phyloP scores from a whole-genome alignment of 441 rosid genomes.

The Jatropha multifida region DNA sequence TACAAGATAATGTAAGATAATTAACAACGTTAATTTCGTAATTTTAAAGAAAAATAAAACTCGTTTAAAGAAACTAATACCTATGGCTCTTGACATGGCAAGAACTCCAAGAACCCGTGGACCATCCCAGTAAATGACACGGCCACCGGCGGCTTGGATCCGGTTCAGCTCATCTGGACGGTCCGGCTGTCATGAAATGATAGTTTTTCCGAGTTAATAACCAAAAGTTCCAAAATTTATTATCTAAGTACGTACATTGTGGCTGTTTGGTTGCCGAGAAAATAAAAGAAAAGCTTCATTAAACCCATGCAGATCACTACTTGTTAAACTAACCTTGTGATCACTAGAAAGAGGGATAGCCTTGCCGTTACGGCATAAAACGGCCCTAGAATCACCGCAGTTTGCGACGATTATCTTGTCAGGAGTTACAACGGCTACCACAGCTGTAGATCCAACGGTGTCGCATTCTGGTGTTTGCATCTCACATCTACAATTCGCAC shows the following conservation, averaged over 20 bases:
- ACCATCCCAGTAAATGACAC: constrained; percentile 89
- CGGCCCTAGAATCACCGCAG: constrained; percentile 94
- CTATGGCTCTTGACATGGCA: constrained; percentile 97
- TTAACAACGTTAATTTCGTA: too few relatives aligned
- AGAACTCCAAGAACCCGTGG: constrained; percentile 87
- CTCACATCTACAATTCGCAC: constrained; percentile 63
- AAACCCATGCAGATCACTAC: not conserved
- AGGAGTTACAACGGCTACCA: constrained; percentile 65
- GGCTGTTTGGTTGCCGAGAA: not conserved
- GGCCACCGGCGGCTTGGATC: constrained; percentile 80
- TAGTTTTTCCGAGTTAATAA: not conserved
- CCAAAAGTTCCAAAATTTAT: not conserved
- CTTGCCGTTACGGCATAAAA: constrained; percentile 71
- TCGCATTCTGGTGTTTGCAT: constrained; percentile 78
- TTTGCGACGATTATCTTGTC: constrained; percentile 67
- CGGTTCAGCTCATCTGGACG: constrained; percentile 81
- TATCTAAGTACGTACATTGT: not conserved
- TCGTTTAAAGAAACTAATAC: constrained; percentile 11
- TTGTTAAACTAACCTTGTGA: constrained; percentile 60
- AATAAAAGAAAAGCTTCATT: not conserved
- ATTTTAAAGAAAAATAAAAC: too few relatives aligned
- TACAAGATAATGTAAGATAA: too few relatives aligned
- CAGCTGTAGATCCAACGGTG: constrained; percentile 94
- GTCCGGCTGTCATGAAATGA: constrained; percentile 56
- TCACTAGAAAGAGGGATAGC: constrained; percentile 72